Conservation (phyloP, 768 basidiomycete genomes). For the Phlebiopsis flavidoalba region DNA sequence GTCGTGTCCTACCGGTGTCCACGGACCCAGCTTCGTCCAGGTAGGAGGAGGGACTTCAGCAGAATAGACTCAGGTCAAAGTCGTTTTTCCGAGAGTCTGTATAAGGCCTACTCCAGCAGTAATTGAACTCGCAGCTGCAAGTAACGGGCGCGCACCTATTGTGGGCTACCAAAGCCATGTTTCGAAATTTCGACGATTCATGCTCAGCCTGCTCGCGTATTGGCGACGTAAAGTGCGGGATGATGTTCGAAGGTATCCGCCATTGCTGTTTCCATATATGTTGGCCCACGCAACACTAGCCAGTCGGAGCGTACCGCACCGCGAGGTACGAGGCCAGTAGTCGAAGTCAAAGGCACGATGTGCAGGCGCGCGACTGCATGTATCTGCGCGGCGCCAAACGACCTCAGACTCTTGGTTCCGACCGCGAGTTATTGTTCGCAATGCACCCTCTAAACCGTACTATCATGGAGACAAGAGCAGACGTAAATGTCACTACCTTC, state of each 20-base stretch:
- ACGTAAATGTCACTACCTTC: not conserved
- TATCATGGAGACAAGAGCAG: conserved; percentile 7
- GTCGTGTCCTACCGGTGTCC: conserved; percentile 87
- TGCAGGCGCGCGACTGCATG: not conserved
- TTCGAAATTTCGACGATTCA: conserved; percentile 47
- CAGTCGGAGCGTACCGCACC: not conserved
- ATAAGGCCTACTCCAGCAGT: not conserved
- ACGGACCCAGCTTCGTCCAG: conserved; percentile 74
- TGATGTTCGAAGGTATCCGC: not conserved
- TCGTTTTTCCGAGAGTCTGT: conserved; percentile 93
- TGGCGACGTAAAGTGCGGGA: not conserved
- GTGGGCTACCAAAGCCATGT: conserved; percentile 86
- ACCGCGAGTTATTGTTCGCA: conserved; percentile 1
- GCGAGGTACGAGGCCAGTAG: not conserved
- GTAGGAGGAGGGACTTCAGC: conserved; percentile 67
- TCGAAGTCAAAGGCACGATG: not conserved
- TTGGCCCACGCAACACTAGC: not conserved
- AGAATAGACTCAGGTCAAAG: conserved; percentile 85
- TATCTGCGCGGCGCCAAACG: not conserved
- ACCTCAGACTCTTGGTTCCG: not conserved
- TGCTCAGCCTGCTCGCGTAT: conserved; percentile 18
- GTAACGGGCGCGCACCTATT: conserved; percentile 54
- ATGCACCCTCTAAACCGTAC: conserved; percentile 2
- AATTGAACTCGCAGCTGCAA: not conserved
- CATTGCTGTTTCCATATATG: not conserved